Base-by-base conservation (phyloP, 2,329 filamentous ascomycete genomes). In the Fusarium fujikuroi region DNA sequence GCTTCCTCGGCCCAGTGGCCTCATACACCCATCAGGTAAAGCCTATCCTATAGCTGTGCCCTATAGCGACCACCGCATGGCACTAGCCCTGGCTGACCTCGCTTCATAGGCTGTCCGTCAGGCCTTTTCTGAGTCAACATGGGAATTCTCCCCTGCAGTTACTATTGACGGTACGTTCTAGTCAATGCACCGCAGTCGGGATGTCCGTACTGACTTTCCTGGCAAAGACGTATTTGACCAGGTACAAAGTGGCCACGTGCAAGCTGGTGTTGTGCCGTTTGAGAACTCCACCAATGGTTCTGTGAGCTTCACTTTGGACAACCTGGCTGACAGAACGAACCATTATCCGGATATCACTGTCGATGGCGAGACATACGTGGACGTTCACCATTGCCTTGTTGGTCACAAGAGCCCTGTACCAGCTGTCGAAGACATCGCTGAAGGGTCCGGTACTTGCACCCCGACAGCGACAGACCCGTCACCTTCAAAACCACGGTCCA, bases 281-380 rank as follows among this genome's bases (percentile, higher is more conserved):
- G 95, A 98, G 81, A 99, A 99, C 85, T 97, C 93, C 44, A 95
- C 94, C 80, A 97, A 98, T 82, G 96, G 96, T 78, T 92, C 92
- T 61, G 96, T 99, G 56, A 91, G 96, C 63, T 93, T 94, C 81
- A 97, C 95, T 1, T 88, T 98, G 30, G 95, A 98, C 82, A 90
- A 95, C 73, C 90, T 99, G 68, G 94, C 94, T 74, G 94, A 97
- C 83, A 87, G 92, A 32, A 84, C 89, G 43, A 83, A 82, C 46
- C 82, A 83, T 47, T 94, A 93, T 79, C 86, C 87, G 16, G 90
- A 93, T 79, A 87, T 98, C 50, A 86, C 88, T 53, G 92, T 98
- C 44, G 93, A 92, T 79, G 93, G 90, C 50, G 96, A 98, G 84
- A 89, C 92, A 64, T 98, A 97, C 78, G 87, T 98, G 47, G 89